Evolutionary conservation across 495 filamentous ascomycete genomes (phyloP).

Genomic region (Penicillium samsonianum): DNA sequence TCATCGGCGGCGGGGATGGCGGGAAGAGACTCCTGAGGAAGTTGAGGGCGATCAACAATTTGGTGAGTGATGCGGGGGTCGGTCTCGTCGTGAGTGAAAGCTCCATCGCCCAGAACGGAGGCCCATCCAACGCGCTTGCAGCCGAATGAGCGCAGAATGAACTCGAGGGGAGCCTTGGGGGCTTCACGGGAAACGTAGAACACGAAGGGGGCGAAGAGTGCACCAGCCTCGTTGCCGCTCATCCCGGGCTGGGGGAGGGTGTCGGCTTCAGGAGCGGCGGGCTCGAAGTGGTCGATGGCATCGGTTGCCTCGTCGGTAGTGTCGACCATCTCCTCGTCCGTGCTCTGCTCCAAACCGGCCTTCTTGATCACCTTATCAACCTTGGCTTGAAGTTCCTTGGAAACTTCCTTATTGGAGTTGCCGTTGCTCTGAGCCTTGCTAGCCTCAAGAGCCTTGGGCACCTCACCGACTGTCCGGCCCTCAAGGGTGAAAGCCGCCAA

Average conservation of each 20-base stretch:
- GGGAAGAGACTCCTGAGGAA: conserved; percentile 62
- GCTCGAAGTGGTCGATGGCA: conserved; percentile 85
- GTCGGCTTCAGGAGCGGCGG: conserved; percentile 76
- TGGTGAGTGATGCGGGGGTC: conserved; percentile 93
- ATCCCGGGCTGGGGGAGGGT: conserved; percentile 78
- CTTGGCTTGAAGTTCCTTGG: conserved; percentile 53
- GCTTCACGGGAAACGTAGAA: conserved; percentile 95
- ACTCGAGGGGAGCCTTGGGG: conserved; percentile 86
- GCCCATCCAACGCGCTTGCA: conserved; percentile 98
- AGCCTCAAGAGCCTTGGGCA: conserved; percentile 55
- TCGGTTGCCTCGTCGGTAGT: conserved; percentile 56
- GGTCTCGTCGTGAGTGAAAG: conserved; percentile 84
- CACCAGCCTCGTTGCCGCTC: conserved; percentile 52
- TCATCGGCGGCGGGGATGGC: conserved; percentile 57
- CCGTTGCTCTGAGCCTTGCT: conserved; percentile 47
- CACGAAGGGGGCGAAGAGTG: conserved; percentile 82
- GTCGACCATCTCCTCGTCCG: conserved; percentile 44
- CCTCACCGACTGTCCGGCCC: conserved; percentile 60
- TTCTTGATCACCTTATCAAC: conserved; percentile 54
- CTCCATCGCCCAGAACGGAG: conserved; percentile 80
- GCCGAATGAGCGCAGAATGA: conserved; percentile 90
- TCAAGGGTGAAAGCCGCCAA: conserved; percentile 89
- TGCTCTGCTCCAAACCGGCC: conserved; percentile 44
- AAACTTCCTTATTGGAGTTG: conserved; percentile 47
- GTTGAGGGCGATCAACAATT: conserved; percentile 83